Evolutionary conservation across 1,284 basidiomycete species (phyloP).

Genomic region (Malassezia vespertilionis): DNA sequence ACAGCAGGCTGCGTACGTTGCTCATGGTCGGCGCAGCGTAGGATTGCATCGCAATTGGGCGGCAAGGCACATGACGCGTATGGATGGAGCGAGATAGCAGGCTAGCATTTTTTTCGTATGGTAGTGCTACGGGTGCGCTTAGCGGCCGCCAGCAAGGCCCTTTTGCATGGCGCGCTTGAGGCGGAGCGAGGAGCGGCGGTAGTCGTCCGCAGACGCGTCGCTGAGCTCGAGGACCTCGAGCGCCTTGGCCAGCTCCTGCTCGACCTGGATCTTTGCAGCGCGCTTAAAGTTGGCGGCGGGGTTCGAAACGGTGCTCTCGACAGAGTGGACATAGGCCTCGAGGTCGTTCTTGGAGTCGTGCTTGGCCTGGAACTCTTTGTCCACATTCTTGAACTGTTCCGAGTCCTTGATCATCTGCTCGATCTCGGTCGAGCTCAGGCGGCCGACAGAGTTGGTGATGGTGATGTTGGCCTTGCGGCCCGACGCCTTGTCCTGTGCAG

Average conservation of each 20-base stretch:
- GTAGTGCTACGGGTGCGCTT: conserved; percentile 13
- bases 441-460: conserved; percentile 48
- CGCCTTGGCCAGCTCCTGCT: conserved; percentile 48
- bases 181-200: conserved; percentile 41
- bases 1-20: no score
- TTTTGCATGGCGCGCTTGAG: conserved; percentile 46
- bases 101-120: no score
- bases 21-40: no score
- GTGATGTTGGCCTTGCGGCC: conserved; percentile 48
- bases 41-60: no score
- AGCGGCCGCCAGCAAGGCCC: conserved; percentile 40
- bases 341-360: conserved; percentile 47
- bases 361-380: conserved; percentile 47
- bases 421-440: conserved; percentile 43
- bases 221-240: conserved; percentile 46
- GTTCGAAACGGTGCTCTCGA: conserved; percentile 45
- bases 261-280: conserved; percentile 43
- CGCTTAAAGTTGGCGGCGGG: conserved; percentile 46
- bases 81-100: no score
- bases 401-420: conserved; percentile 49
- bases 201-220: conserved; percentile 45
- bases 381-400: conserved; percentile 47
- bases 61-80: no score
- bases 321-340: conserved; percentile 45
- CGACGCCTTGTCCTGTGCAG: conserved; percentile 44